Conservation (phyloP, 108 stramenopile genomes). For the Pseudonitzschia multistriata region DNA sequence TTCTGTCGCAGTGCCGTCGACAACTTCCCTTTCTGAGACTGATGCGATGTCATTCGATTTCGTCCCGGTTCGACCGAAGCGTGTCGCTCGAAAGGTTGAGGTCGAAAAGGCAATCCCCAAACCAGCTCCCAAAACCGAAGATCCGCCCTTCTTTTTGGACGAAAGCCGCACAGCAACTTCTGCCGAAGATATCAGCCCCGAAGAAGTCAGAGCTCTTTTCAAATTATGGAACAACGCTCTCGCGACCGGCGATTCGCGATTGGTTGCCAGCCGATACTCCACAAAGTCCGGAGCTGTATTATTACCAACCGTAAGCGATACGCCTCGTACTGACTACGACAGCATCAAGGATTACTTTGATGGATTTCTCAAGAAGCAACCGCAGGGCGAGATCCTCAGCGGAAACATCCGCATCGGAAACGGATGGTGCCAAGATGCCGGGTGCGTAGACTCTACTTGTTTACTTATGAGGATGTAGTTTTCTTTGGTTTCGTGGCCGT, state of each 20-base stretch:
- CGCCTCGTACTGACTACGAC: conserved; percentile 50
- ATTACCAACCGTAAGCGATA: conserved; percentile 55
- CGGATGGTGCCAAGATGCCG: conserved; percentile 40
- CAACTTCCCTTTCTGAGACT: conserved; percentile 1
- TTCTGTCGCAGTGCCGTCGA: neutral
- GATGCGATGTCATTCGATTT: conserved; percentile 12
- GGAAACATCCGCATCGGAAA: conserved; percentile 52
- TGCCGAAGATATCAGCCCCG: conserved; percentile 26
- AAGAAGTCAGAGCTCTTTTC: conserved; percentile 58
- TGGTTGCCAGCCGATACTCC: conserved; percentile 53
- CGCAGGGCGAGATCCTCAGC: conserved; percentile 54
- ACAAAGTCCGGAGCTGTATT: conserved; percentile 40
- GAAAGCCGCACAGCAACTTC: conserved; percentile 8
- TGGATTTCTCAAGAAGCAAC: conserved; percentile 49
- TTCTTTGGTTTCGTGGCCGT: too few relatives aligned
- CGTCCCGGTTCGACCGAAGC: neutral
- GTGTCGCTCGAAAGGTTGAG: neutral
- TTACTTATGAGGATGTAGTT: too few relatives aligned
- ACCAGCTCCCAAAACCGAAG: neutral
- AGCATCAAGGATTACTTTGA: conserved; percentile 66
- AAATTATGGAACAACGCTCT: conserved; percentile 65
- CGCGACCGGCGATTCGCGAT: conserved; percentile 50
- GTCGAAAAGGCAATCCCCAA: neutral
- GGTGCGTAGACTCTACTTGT: too few relatives aligned
- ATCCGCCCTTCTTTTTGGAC: conserved; percentile 4